Percentiles rank a stretch among this genome's conserved stretches.
These are phyloP conservation scores for Mangifera indica DNA, from an alignment of 345 rosid genomes.

Conservation along the genomic window DNA sequence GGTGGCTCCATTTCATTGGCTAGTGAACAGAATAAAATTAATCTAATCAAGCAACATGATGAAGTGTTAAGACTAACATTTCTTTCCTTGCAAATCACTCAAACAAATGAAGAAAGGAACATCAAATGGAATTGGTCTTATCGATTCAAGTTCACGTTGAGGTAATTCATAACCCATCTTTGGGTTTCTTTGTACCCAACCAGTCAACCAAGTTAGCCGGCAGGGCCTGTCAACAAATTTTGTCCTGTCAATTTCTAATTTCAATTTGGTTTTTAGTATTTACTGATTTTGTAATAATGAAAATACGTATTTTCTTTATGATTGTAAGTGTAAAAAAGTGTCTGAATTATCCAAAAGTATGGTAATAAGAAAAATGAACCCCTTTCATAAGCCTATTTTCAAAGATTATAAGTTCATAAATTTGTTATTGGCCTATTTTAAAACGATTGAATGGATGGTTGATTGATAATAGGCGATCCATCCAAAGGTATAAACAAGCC, in stretches of 20 bases:
- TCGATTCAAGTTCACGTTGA: neutral
- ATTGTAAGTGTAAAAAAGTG: no score
- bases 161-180: neutral
- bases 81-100: neutral
- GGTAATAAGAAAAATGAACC: no score
- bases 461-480: no score
- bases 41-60: neutral
- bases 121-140: neutral
- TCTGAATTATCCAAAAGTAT: no score
- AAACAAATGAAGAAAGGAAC: neutral
- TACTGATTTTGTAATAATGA: neutral
- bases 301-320: no score
- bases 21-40: neutral
- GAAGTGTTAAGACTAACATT: neutral
- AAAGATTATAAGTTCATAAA: no score
- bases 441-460: no score
- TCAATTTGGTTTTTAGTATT: no score
- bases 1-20: constrained; percentile 16
- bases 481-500: no score
- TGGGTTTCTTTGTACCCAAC: neutral
- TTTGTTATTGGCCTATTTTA: no score
- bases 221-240: neutral
- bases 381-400: neutral
- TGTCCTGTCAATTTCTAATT: no score
- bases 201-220: neutral